Percentiles rank a stretch among this genome's conserved stretches.
phyloP scores from a whole-genome alignment of 2,329 filamentous ascomycete species.

The Chrysoporthe cubensis region DNA sequence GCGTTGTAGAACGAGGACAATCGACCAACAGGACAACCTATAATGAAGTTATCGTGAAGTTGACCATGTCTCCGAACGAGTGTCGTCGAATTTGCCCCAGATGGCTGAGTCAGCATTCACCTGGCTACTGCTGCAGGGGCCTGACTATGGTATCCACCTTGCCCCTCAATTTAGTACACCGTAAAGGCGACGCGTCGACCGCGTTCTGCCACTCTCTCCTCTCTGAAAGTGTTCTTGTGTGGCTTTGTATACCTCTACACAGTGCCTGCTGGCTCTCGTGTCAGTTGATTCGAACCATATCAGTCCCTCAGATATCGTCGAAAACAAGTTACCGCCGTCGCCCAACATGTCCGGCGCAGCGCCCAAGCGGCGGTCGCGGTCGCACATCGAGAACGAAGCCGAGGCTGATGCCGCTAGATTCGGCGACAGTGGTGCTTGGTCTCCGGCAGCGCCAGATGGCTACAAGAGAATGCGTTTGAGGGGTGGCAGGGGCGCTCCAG shows the following conservation, averaged over 20 bases:
- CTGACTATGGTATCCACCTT: neutral
- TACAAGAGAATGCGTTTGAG: slow-evolving; percentile 43
- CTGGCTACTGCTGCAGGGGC: neutral
- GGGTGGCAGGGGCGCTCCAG: slow-evolving; percentile 29
- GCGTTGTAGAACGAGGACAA: no score
- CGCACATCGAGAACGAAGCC: slow-evolving; percentile 45
- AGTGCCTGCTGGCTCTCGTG: neutral
- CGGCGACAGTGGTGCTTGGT: slow-evolving; percentile 32
- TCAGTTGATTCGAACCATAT: neutral
- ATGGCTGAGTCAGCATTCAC: neutral
- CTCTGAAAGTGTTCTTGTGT: neutral
- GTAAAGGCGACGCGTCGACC: slow-evolving; percentile 26
- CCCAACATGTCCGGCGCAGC: slow-evolving; percentile 36
- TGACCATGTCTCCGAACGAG: neutral
- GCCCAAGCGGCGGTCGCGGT: slow-evolving; percentile 49
- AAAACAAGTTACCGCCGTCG: no score
- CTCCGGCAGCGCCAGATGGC: slow-evolving; percentile 35
- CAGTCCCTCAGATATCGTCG: neutral
- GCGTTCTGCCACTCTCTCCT: slow-evolving; percentile 9
- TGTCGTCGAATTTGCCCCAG: slow-evolving; percentile 8
- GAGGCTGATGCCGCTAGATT: slow-evolving; percentile 36
- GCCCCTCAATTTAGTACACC: slow-evolving; percentile 4
- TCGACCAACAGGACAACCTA: neutral
- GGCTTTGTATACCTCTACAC: neutral
- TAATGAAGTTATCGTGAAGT: neutral